These are phyloP conservation scores for Senna siamea DNA, from an alignment of 306 rosid genomes.

Conservation along the genomic window DNA sequence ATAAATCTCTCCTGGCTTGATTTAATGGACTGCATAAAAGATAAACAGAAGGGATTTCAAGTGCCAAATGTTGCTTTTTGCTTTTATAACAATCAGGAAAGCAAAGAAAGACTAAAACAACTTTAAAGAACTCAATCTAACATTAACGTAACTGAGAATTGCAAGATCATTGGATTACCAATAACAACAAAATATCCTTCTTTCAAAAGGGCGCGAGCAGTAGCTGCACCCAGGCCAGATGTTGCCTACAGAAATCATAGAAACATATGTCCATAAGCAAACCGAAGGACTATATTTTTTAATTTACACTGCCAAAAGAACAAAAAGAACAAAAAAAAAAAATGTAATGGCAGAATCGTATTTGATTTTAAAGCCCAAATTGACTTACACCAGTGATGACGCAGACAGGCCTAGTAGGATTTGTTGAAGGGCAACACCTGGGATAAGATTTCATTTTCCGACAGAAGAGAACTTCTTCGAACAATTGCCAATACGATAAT, in stretches of 20 bases:
- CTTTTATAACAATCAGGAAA: neutral
- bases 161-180: slow-evolving; percentile 46
- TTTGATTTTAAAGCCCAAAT: neutral
- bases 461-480: slow-evolving; percentile 37
- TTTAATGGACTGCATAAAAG: slow-evolving; percentile 8
- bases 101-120: neutral
- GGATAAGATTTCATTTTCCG: slow-evolving; percentile 38
- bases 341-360: neutral
- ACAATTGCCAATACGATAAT: slow-evolving; percentile 53
- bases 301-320: neutral
- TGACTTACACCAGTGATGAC: slow-evolving; percentile 77
- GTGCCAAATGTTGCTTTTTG: neutral
- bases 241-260: slow-evolving; percentile 62
- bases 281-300: slow-evolving; percentile 1
- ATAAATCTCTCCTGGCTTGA: neutral
- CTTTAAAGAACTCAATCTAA: neutral
- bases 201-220: slow-evolving; percentile 71
- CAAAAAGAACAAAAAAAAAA: too few relatives aligned
- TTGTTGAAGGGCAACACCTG: slow-evolving; percentile 45
- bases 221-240: slow-evolving; percentile 85
- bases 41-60: neutral
- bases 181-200: slow-evolving; percentile 75
- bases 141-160: neutral
- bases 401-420: slow-evolving; percentile 59
- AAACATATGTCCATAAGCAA: neutral